A percentile compares a stretch with the other conserved stretches of the same genome.
Evolutionary conservation across 176 grass and related monocot species (phyloP).

Genomic region (Urochloa ruziziensis): DNA sequence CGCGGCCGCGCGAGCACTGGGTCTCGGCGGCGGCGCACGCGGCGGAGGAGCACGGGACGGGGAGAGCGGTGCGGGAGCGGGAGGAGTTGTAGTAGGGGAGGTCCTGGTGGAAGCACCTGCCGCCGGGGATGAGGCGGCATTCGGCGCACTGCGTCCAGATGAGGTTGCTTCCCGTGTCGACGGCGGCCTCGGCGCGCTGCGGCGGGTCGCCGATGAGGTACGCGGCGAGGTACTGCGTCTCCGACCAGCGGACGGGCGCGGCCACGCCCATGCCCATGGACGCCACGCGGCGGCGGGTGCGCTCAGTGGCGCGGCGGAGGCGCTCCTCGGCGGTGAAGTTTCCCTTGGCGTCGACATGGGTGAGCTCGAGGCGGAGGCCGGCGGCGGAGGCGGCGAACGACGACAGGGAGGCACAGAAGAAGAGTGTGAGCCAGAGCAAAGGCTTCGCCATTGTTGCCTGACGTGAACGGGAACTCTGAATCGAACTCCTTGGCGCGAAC

Average conservation of each 20-base stretch:
- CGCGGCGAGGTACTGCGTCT: conserved; percentile 3
- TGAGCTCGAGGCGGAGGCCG: no score
- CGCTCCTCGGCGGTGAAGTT: background rate
- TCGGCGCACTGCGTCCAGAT: conserved; percentile 47
- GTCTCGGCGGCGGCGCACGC: background rate
- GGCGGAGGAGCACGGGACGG: background rate
- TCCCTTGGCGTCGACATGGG: conserved; percentile 3
- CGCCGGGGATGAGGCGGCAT: background rate
- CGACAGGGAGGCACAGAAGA: no score
- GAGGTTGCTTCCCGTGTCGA: conserved; percentile 53
- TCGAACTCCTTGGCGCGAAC: no score
- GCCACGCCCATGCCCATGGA: background rate
- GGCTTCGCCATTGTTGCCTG: background rate
- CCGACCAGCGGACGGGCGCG: background rate
- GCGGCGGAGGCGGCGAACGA: background rate
- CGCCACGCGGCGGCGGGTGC: background rate
- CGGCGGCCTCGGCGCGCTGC: background rate
- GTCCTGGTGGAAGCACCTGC: background rate
- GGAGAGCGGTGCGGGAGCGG: background rate
- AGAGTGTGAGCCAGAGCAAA: no score
- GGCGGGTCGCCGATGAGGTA: background rate
- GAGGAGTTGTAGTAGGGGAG: background rate
- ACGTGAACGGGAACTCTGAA: no score
- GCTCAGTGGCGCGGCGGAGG: background rate
- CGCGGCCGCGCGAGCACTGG: background rate